Base-by-base conservation (phyloP, 2,329 filamentous ascomycete genomes). In the Raffaelea arxii region DNA sequence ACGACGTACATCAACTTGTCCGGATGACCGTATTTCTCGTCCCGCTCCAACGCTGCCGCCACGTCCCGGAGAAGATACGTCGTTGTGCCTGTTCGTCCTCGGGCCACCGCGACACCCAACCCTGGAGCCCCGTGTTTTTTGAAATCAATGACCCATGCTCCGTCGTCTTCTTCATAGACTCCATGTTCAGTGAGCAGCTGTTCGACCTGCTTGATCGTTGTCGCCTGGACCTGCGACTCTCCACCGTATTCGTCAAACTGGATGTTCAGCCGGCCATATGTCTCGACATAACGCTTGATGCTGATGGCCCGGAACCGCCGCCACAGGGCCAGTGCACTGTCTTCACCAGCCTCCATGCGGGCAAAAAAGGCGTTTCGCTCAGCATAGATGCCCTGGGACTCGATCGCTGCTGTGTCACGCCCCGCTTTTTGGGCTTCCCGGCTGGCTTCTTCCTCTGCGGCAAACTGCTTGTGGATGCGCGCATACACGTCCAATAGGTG, bases 401-500 rank as follows among this genome's bases (percentile, higher is more conserved):
- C 64, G 4, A 78, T 60, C 41, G 65, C 59, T 19, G 65, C 61
- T 4, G 64, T 67, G 27, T 70, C 67, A 36, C 69, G 63, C 19
- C 66, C 65, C 30, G 72, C 65, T 16, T 67, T 66, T 49, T 71
- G 68, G 36, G 70, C 67, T 27, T 61, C 65, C 56, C 78, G 77
- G 36, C 74, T 70, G 38, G 72, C 65, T 41, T 80, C 79, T 41
- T 78, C 73, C 62, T 88, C 81, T 0, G 74, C 76, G 9, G 69
- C 66, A 51, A 81, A 74, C 4, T 82, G 70, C 36, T 70, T 70
- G 55, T 79, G 79, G 59, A 86, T 83, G 59, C 76, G 74, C 50
- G 82, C 80, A 58, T 87, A 88, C 16, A 89, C 77, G 47, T 86
- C 75, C 54, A 82, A 84, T 12, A 88, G 66, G 59, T 88, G 84